Evolutionary conservation across 257 asterid genomes (phyloP).

Genomic region (Rhazya stricta): DNA sequence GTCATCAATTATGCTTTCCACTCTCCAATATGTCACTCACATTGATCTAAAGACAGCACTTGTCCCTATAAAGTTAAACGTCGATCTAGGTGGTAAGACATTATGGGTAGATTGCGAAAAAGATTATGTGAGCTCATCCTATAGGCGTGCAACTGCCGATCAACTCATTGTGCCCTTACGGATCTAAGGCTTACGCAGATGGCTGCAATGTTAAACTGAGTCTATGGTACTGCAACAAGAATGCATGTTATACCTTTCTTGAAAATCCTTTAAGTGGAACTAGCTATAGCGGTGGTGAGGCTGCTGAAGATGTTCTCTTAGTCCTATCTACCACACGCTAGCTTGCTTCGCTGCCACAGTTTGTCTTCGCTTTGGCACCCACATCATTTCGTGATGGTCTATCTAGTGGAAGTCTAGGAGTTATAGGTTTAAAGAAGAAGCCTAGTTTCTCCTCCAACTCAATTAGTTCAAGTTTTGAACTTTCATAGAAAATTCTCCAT

Average conservation of each 20-base stretch:
- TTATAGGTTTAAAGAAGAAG: conserved; percentile 43
- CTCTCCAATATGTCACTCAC: conserved; percentile 14
- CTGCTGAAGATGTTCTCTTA: conserved; percentile 2
- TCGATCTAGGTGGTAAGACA: no score
- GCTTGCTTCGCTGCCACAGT: conserved; percentile 15
- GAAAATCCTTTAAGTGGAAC: neutral
- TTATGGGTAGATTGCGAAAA: no score
- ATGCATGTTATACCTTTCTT: neutral
- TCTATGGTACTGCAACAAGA: neutral
- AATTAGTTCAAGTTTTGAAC: conserved; percentile 25
- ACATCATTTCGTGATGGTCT: conserved; percentile 25
- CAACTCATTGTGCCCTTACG: no score
- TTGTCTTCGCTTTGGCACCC: conserved; percentile 27
- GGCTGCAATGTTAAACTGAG: neutral
- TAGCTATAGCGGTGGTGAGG: neutral
- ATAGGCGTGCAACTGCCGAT: no score
- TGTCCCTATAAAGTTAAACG: no score
- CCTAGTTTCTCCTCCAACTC: conserved; percentile 29
- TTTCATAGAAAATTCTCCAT: conserved; percentile 36
- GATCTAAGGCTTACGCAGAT: no score
- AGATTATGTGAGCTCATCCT: no score
- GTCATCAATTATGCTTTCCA: conserved; percentile 1
- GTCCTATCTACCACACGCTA: conserved; percentile 14
- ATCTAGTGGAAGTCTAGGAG: conserved; percentile 34
- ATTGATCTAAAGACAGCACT: conserved; percentile 4